Evolutionary conservation across 2,329 filamentous ascomycete genomes (phyloP), one percentile per base, ranked within the genome.

Genomic region (Aspergillus aculeatinus): DNA sequence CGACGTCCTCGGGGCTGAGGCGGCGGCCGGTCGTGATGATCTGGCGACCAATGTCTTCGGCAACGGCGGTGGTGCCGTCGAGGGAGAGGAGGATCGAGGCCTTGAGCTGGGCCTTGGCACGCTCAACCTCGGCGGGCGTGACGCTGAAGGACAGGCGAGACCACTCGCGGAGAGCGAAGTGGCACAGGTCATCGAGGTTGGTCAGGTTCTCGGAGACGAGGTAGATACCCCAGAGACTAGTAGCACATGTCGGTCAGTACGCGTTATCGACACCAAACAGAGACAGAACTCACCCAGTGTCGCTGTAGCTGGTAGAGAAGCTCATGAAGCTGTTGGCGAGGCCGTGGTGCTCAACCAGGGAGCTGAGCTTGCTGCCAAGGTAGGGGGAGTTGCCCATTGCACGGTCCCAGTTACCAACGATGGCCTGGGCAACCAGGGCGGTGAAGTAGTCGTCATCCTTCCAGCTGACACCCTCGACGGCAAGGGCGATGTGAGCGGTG

Each of bases 311-410:
- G 69, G 95, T 99, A 68, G 93, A 97, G 84, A 99, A 99, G 84
- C 91, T 96, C 96, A 99, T 99, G 86, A 97, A 99, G 87, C 93
- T 97, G 85, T 96, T 99, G 80, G 95, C 95, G 64, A 99, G 87
- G 79, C 93, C 89, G 82, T 98, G 87, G 81, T 96, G 89, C 85
- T 96, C 91, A 69, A 99, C 89, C 74, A 95, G 92, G 67, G 89
- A 88, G 84, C 92, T 96, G 72, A 99, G 91, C 86, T 96, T 97
- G 90, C 92, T 96, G 73, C 96, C 95, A 76, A 97, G 89, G 84
- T 97, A 95, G 67, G 93, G 89, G 62, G 95, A 95, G 80, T 95
- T 96, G 76, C 96, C 95, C 88, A 98, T 94, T 70, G 95, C 91
- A 82, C 95, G 95, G 83, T 99, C 95, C 88, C 96, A 99, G 88